Evolutionary conservation across 2,329 filamentous ascomycete genomes (phyloP).

Genomic region (Fonsecaea pugnacius): DNA sequence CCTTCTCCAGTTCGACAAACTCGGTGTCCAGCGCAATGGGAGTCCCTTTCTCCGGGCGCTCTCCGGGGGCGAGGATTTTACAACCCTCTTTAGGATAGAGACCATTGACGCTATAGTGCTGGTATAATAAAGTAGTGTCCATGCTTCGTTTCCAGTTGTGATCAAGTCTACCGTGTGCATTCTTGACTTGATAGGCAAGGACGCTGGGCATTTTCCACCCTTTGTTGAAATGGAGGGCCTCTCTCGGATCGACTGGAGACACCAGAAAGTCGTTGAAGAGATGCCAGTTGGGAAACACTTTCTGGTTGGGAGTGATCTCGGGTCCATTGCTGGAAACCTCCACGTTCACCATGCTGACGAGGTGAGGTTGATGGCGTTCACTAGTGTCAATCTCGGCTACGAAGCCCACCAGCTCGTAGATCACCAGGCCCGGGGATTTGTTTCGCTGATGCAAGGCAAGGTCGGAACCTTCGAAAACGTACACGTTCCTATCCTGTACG

Average conservation of each 20-base stretch:
- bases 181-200: constrained; percentile 81
- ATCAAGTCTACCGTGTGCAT: constrained; percentile 79
- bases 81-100: constrained; percentile 40
- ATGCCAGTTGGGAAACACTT: constrained; percentile 70
- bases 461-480: constrained; percentile 92
- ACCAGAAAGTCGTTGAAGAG: constrained; percentile 98
- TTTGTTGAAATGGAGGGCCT: constrained; percentile 86
- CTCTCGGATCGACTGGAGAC: constrained; percentile 74
- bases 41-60: constrained; percentile 71
- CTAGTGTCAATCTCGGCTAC: constrained; percentile 87
- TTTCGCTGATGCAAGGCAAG: constrained; percentile 77
- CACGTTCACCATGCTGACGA: constrained; percentile 91
- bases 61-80: constrained; percentile 53
- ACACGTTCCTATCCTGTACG: constrained; percentile 86
- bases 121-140: constrained; percentile 82
- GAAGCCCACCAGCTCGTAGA: constrained; percentile 90
- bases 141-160: constrained; percentile 82
- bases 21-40: constrained; percentile 93
- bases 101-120: constrained; percentile 65
- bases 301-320: constrained; percentile 63
- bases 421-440: constrained; percentile 76
- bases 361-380: constrained; percentile 82
- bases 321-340: constrained; percentile 62
- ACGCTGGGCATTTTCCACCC: constrained; percentile 93
- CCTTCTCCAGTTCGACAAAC: constrained; percentile 89